Base-by-base conservation (phyloP, 352 stramenopile genomes). In the Phytophthora sp. region DNA sequence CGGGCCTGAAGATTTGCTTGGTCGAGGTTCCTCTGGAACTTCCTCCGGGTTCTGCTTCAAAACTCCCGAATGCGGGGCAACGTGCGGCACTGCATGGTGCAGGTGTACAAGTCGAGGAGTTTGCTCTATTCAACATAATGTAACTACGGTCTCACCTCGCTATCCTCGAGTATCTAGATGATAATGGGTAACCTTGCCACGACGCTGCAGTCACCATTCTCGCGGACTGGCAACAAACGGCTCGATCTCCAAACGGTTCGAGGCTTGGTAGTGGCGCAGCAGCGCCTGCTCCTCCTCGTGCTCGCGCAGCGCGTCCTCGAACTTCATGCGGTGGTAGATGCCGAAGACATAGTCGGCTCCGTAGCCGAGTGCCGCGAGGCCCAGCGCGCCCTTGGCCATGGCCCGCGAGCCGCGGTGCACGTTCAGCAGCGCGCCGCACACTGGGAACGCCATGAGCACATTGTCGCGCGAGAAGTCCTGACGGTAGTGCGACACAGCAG, bases 401-500 rank as follows among this genome's bases (percentile, higher is more conserved):
- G 67, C 63, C 2, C 74, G 62, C n/a, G 73, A 63, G 0, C 77
- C 76, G 2, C 61, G 57, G n/a, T 76, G 76, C 15, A 69, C 44
- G 34, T 80, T 80, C 39, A 89, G 48, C 32, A 87, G 44, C 15
- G 62, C 75, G 6, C 66, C 75, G 18, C 77, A 81, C 10, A 89
- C 49, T 5, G 79, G 79, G 51, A 87, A 76, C 5, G 76, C 72
- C 27, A 89, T 51, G 42, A 85, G 45, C 18, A 87, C 63, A 39
- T 82, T 89, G 18, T 66, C 66, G 48, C 74, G 74, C 30, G 79
- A 81, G 51, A 85, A 87, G 66, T 89, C 79, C 38, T 82, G 68
- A 13, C 79, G 79, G 31, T 60, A 66, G 46, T 78, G 64, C 37
- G 76, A 69, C 39, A 89, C 79, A 7, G 64, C 72, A 0, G 55